A percentile compares a stretch with the other conserved stretches of the same genome.
These are phyloP conservation scores for Nicotiana benthamiana DNA, from an alignment of 257 asterid genomes.

Conservation along the genomic window DNA sequence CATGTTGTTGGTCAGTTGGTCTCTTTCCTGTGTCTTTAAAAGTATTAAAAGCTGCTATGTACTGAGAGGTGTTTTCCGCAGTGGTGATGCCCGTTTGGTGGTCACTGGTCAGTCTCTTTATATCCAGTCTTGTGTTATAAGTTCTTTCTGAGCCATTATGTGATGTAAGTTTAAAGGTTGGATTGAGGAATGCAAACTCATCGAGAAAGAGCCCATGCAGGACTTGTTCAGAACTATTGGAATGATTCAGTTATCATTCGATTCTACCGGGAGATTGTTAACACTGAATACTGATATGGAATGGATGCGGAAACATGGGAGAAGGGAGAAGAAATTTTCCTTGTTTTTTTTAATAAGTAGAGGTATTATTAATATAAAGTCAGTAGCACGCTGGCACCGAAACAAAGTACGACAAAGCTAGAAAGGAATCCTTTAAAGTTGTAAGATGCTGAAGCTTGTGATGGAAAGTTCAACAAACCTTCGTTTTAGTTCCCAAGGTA, in stretches of 20 bases:
- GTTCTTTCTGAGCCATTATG: background rate
- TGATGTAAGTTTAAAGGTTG: background rate
- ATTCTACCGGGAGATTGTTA: no score
- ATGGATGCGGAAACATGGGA: background rate
- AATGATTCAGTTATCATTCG: no score
- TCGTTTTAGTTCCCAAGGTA: no score
- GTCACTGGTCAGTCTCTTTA: background rate
- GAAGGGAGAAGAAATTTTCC: background rate
- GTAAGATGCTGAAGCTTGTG: no score
- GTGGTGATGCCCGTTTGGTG: background rate
- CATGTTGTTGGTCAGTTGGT: background rate
- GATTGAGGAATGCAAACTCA: no score
- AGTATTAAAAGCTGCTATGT: background rate
- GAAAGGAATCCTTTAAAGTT: background rate
- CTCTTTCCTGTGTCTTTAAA: background rate
- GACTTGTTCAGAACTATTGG: no score
- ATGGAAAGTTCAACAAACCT: no score
- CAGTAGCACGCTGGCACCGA: background rate
- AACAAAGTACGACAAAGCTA: background rate
- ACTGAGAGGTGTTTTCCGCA: background rate
- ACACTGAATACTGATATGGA: no score
- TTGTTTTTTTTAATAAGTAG: no score
- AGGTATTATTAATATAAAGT: no score
- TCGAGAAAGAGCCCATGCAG: no score
- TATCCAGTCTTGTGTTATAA: background rate